A percentile compares a stretch with the other conserved stretches of the same genome.
Evolutionary conservation across 2,329 filamentous ascomycete species (phyloP).

Genomic region (Fusarium anguioides): DNA sequence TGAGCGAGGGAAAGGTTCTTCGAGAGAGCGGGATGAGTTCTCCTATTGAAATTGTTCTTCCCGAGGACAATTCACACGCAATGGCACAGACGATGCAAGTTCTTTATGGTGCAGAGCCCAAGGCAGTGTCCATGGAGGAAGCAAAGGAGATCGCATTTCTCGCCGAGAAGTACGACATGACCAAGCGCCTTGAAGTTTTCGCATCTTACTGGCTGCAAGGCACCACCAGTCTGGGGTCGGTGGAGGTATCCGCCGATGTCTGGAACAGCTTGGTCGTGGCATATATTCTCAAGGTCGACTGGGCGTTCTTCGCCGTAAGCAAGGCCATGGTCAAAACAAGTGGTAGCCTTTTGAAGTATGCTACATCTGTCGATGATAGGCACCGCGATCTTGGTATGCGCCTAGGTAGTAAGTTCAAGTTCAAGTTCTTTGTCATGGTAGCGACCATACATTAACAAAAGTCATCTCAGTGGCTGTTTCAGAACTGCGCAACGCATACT

Average conservation of each 20-base stretch:
- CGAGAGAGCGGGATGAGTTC: rapidly evolving
- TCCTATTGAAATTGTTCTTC: background rate
- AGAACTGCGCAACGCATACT: background rate
- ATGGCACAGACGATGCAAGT: rapidly evolving
- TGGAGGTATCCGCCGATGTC: rapidly evolving
- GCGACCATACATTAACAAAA: background rate
- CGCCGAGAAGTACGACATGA: background rate
- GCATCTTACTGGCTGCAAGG: background rate
- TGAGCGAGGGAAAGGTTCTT: background rate
- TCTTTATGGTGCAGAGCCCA: background rate
- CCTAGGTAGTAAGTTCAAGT: background rate
- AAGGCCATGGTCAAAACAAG: background rate
- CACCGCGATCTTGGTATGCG: background rate
- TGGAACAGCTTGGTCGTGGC: background rate
- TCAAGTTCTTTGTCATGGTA: too few species aligned
- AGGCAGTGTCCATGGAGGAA: rapidly evolving
- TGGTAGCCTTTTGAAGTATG: background rate
- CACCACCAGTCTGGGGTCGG: rapidly evolving
- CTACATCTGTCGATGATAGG: background rate
- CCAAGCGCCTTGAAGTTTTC: rapidly evolving
- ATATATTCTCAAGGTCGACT: background rate
- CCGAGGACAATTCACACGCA: background rate
- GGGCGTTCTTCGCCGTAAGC: background rate
- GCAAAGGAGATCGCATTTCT: background rate
- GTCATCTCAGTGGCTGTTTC: background rate